These are phyloP conservation scores for Durotheca rogersii DNA, from an alignment of 495 filamentous ascomycete genomes.

Conservation along the genomic window DNA sequence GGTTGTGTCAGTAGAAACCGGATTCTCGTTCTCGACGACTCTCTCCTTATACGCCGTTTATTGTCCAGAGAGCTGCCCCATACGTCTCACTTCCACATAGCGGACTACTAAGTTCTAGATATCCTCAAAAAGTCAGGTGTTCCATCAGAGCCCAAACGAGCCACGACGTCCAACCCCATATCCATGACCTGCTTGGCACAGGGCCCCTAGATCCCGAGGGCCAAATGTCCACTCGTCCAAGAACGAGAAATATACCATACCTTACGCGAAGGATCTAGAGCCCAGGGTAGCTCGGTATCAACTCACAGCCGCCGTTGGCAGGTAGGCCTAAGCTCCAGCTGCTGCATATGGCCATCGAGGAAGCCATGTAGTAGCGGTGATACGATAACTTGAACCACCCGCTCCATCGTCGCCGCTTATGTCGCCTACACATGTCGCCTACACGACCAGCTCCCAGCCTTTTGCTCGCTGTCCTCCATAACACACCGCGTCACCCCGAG, in stretches of 20 bases:
- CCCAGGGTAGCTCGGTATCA: constrained; percentile 53
- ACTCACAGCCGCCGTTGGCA: constrained; percentile 65
- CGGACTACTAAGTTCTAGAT: neutral
- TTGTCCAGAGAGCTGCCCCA: constrained; percentile 55
- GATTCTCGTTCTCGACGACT: constrained; percentile 63
- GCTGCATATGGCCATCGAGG: too few relatives aligned
- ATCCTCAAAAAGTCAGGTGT: neutral
- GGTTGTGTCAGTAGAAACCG: constrained; percentile 61
- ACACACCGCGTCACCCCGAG: too few relatives aligned
- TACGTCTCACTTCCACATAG: constrained; percentile 49
- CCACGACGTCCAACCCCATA: constrained; percentile 42
- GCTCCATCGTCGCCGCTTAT: too few relatives aligned
- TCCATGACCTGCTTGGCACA: constrained; percentile 64
- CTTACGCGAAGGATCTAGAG: constrained; percentile 64
- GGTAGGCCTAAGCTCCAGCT: too few relatives aligned
- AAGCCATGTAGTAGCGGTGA: too few relatives aligned
- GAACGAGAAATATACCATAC: constrained; percentile 26
- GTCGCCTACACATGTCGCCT: too few relatives aligned
- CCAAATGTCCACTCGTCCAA: neutral
- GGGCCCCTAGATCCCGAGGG: constrained; percentile 41
- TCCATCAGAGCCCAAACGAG: constrained; percentile 54
- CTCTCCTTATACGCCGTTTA: constrained; percentile 70
- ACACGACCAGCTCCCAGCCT: too few relatives aligned
- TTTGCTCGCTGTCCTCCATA: too few relatives aligned
- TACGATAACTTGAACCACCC: too few relatives aligned